These are phyloP conservation scores for Russula sp. DNA, from an alignment of 768 basidiomycete species.

Conservation along the genomic window DNA sequence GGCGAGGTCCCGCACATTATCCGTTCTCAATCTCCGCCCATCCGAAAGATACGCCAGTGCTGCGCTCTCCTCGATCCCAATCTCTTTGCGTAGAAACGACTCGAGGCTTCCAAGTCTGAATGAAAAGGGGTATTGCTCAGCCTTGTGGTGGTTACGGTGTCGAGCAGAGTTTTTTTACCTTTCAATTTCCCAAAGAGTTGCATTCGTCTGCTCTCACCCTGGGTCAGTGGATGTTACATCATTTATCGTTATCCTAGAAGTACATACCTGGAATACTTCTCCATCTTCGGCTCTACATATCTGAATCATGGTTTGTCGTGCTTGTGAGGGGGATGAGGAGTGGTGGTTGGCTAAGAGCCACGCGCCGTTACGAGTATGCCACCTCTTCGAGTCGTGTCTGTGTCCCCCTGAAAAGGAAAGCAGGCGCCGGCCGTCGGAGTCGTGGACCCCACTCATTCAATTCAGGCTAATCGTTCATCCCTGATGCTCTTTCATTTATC, in stretches of 20 bases:
- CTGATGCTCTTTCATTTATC: no score
- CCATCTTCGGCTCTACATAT: constrained; percentile 46
- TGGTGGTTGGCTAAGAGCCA: constrained; percentile 8
- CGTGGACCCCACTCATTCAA: neutral
- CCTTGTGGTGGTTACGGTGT: constrained; percentile 23
- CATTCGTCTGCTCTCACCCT: constrained; percentile 46
- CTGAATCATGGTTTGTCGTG: constrained; percentile 36
- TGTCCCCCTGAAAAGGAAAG: constrained; percentile 25
- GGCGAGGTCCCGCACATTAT: constrained; percentile 73
- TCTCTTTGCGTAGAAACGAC: constrained; percentile 65
- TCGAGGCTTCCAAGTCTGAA: constrained; percentile 68
- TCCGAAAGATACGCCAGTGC: constrained; percentile 78
- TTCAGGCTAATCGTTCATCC: neutral
- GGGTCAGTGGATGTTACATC: constrained; percentile 10
- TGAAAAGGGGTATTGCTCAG: constrained; percentile 17
- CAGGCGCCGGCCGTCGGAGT: neutral
- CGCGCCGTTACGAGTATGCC: constrained; percentile 7
- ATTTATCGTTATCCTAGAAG: neutral
- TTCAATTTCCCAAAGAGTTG: constrained; percentile 73
- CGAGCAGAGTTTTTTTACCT: constrained; percentile 46
- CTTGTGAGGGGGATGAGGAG: neutral
- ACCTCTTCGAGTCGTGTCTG: neutral
- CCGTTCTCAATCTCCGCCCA: constrained; percentile 65
- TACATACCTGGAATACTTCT: constrained; percentile 38
- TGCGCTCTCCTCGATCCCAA: constrained; percentile 64